These are phyloP conservation scores for Ceratobasidium sp. DNA, from an alignment of 1,284 basidiomycete species.

Conservation along the genomic window DNA sequence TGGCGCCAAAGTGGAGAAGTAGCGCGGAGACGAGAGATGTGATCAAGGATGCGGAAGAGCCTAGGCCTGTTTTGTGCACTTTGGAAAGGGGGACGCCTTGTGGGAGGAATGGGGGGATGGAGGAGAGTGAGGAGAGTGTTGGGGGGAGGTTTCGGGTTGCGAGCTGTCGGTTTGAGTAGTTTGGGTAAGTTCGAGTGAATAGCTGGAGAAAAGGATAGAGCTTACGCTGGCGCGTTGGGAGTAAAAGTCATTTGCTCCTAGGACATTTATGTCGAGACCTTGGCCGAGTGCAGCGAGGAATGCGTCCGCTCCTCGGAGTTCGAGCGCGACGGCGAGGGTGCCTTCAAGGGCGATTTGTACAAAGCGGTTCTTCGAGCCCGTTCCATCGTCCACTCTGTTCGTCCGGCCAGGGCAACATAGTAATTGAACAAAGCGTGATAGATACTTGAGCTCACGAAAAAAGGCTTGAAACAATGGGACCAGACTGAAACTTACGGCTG, in stretches of 20 bases:
- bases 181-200: conserved; percentile 35
- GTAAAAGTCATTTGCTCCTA: conserved; percentile 98
- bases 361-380: conserved; percentile 80
- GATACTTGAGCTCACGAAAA: background rate
- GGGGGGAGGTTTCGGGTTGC: conserved; percentile 67
- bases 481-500: conserved; percentile 52
- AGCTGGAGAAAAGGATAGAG: conserved; percentile 39
- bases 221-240: conserved; percentile 87
- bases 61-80: conserved; percentile 98
- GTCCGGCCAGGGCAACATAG: too few relatives aligned
- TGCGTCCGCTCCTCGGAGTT: conserved; percentile 62
- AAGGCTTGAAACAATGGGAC: background rate
- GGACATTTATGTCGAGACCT: conserved; percentile 80
- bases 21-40: conserved; percentile 92
- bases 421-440: too few relatives aligned
- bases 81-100: conserved; percentile 76
- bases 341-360: conserved; percentile 87
- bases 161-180: conserved; percentile 57
- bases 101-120: conserved; percentile 77
- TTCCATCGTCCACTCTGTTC: conserved; percentile 55
- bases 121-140: conserved; percentile 67
- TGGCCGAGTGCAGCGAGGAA: conserved; percentile 61
- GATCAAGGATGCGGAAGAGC: conserved; percentile 96
- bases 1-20: conserved; percentile 78
- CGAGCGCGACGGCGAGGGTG: conserved; percentile 73